Evolutionary conservation across 176 grass and related monocot genomes (phyloP).

Genomic region (Alloteropsis semialata): DNA sequence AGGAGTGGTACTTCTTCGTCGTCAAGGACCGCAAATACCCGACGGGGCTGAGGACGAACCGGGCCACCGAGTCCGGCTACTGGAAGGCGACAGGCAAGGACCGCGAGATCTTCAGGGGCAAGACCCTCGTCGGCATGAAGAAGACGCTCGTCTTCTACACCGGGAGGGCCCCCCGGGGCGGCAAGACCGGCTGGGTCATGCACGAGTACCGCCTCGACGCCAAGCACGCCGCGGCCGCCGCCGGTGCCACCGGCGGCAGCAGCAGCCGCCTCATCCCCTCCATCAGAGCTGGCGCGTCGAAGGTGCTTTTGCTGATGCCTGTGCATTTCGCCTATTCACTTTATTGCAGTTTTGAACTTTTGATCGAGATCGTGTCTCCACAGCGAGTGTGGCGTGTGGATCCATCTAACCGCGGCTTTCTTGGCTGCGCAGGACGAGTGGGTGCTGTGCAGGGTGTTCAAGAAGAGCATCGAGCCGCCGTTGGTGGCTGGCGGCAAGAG

Average conservation of each 20-base stretch:
- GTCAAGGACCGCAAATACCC: conserved; percentile 68
- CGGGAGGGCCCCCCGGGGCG: conserved; percentile 74
- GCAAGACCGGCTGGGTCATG: conserved; percentile 91
- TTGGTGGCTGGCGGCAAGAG: background rate
- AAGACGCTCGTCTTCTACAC: conserved; percentile 97
- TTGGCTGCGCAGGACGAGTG: conserved; percentile 40
- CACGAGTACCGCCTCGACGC: conserved; percentile 83
- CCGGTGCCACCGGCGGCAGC: background rate
- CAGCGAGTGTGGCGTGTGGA: background rate
- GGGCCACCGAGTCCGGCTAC: conserved; percentile 60
- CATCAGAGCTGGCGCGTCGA: conserved; percentile 22
- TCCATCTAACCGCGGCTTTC: background rate
- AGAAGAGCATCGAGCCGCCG: conserved; percentile 41
- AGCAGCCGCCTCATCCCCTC: conserved; percentile 12
- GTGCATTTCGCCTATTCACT: background rate
- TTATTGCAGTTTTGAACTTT: background rate
- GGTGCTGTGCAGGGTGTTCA: conserved; percentile 69
- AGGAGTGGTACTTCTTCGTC: conserved; percentile 73
- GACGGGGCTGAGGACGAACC: conserved; percentile 56
- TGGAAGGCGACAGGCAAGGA: conserved; percentile 77
- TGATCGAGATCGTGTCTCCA: background rate
- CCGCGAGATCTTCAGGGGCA: conserved; percentile 53
- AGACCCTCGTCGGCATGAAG: conserved; percentile 73
- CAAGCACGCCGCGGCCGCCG: no score
- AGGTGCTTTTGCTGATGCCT: conserved; percentile 25